A percentile compares a stretch with the other conserved stretches of the same genome.
phyloP scores from a whole-genome alignment of 164 flowering plant species.

The Chloranthus sessilifolius region DNA sequence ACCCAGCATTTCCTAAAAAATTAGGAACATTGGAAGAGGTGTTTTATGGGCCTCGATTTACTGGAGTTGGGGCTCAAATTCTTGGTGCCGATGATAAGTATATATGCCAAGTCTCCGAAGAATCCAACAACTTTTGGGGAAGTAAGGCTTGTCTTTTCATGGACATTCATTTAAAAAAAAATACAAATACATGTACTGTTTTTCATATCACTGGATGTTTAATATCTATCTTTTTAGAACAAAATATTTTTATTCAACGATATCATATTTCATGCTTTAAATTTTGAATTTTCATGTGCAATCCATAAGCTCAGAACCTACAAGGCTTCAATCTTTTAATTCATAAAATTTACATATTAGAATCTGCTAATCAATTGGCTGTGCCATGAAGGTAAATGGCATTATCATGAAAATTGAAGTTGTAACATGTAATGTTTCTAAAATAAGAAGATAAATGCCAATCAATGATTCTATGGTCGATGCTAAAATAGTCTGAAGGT shows the following conservation, averaged over 20 bases:
- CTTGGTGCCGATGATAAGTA: conserved; percentile 94
- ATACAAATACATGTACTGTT: too few relatives aligned
- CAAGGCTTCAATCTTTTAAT: not conserved
- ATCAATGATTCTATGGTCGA: too few relatives aligned
- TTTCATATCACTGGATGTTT: too few relatives aligned
- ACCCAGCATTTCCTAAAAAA: conserved; percentile 64
- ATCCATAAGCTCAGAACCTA: not conserved
- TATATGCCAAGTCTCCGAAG: conserved; percentile 73
- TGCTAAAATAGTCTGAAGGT: too few relatives aligned
- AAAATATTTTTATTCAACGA: too few relatives aligned
- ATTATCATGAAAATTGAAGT: not conserved
- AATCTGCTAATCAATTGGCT: not conserved
- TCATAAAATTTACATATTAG: not conserved
- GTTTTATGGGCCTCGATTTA: conserved; percentile 68
- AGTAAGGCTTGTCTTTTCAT: conserved; percentile 49
- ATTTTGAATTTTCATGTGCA: not conserved
- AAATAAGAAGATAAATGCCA: too few relatives aligned
- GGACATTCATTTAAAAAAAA: too few relatives aligned
- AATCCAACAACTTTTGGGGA: conserved; percentile 85
- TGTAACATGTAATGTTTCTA: too few relatives aligned
- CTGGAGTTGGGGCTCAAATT: conserved; percentile 94
- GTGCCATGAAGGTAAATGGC: not conserved
- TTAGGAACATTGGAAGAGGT: conserved; percentile 41
- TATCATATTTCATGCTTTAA: not conserved
- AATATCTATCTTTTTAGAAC: too few relatives aligned